phyloP scores from a whole-genome alignment of 2,329 filamentous ascomycete species.

The Dactylellina drechsleri region DNA sequence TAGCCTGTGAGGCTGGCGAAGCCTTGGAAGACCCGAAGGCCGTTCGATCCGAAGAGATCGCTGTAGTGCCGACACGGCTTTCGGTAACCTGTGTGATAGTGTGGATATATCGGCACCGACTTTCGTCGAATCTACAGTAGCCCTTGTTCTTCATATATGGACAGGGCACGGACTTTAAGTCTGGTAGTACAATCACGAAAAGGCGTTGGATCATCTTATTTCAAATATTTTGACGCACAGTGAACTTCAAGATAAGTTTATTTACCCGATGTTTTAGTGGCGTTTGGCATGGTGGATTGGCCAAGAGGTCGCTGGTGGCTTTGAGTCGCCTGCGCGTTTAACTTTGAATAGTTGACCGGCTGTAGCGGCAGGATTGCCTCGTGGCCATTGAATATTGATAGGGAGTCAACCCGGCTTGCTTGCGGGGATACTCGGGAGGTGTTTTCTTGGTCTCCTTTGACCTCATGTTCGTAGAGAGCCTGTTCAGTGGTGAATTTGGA shows the following conservation, averaged over 20 bases:
- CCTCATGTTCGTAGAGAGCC: not conserved
- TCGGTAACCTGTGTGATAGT: not conserved
- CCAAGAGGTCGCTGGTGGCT: too few relatives aligned
- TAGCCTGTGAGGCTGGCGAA: constrained; percentile 3
- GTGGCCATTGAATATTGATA: constrained; percentile 44
- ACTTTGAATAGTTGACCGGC: not conserved
- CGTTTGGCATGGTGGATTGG: not conserved
- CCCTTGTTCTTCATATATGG: constrained; percentile 36
- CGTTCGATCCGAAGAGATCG: not conserved
- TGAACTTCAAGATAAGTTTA: not conserved
- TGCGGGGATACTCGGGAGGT: not conserved
- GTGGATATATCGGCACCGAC: constrained; percentile 26
- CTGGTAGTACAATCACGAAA: not conserved
- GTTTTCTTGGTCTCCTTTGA: not conserved
- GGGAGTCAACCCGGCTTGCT: constrained; percentile 17
- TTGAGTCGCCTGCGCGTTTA: not conserved
- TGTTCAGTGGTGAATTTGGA: constrained; percentile 10
- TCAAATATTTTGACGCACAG: not conserved
- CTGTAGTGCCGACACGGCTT: too few relatives aligned
- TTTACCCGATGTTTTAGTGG: constrained; percentile 15
- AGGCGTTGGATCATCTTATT: not conserved
- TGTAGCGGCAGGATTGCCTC: constrained; percentile 13
- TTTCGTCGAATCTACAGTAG: constrained; percentile 14
- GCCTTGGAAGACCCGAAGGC: constrained; percentile 2
- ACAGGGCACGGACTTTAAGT: constrained; percentile 28